A percentile compares a stretch with the other conserved stretches of the same genome.
phyloP scores from a whole-genome alignment of 208 protist genomes.

The Leishmania aethiopica region DNA sequence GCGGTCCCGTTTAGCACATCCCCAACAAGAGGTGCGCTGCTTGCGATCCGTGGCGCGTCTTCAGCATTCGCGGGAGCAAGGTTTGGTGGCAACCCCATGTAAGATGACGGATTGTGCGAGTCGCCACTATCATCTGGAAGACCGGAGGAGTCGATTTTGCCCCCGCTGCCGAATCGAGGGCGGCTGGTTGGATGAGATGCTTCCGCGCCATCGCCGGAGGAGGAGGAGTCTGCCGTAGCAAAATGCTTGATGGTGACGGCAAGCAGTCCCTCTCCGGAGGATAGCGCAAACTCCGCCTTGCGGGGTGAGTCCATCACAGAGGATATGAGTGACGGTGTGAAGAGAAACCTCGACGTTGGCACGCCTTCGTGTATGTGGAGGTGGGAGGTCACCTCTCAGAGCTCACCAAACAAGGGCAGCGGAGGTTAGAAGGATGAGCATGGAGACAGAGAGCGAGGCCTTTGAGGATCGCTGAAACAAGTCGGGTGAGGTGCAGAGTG shows the following conservation, averaged over 20 bases:
- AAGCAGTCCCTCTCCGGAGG: conserved; percentile 5
- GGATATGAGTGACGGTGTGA: background rate
- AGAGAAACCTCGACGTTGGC: background rate
- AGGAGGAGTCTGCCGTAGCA: conserved; percentile 28
- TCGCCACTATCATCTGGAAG: conserved; percentile 26
- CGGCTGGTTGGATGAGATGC: background rate
- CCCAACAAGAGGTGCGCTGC: background rate
- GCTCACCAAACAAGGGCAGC: background rate
- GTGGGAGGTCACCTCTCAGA: background rate
- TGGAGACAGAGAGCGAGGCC: background rate
- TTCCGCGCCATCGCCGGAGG: background rate
- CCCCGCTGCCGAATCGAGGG: background rate
- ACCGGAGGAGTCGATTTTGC: conserved; percentile 17
- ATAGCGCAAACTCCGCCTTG: background rate
- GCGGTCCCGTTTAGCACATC: background rate
- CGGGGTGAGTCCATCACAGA: background rate
- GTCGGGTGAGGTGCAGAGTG: background rate
- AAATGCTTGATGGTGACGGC: conserved; percentile 29
- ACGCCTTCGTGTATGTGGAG: background rate
- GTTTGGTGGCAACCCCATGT: background rate
- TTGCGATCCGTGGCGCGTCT: background rate
- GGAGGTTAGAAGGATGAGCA: background rate
- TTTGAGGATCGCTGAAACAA: background rate
- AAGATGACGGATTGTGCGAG: background rate
- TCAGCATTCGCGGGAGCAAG: background rate